Percentiles rank a stretch among this genome's conserved stretches.
These are phyloP conservation scores for Carex pumila DNA, from an alignment of 176 grass and related monocot genomes.

Conservation along the genomic window DNA sequence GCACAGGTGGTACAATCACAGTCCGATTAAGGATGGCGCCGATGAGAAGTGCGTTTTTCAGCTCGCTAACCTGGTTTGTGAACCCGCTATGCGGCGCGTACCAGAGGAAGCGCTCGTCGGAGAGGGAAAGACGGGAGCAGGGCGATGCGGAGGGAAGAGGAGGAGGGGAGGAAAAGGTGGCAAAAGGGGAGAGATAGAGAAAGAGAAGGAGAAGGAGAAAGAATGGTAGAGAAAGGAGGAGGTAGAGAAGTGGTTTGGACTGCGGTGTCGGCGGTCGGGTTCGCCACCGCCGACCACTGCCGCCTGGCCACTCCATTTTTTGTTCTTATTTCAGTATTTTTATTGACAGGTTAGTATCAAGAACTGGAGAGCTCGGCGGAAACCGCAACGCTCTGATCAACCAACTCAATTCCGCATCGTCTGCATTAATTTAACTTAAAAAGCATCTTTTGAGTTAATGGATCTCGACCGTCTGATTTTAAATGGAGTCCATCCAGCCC, in stretches of 20 bases:
- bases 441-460: too few species aligned
- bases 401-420: too few species aligned
- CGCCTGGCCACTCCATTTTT: slow-evolving; percentile 39
- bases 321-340: neutral
- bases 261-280: slow-evolving; percentile 45
- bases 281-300: slow-evolving; percentile 54
- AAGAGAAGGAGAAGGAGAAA: slow-evolving; percentile 32
- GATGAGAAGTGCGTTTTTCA: slow-evolving; percentile 64
- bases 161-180: slow-evolving; percentile 26
- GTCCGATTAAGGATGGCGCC: slow-evolving; percentile 83
- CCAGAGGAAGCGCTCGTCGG: slow-evolving; percentile 70
- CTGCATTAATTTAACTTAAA: too few species aligned
- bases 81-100: slow-evolving; percentile 95
- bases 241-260: slow-evolving; percentile 24
- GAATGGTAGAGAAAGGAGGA: slow-evolving; percentile 39
- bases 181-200: slow-evolving; percentile 30
- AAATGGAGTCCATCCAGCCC: too few species aligned
- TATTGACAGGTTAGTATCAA: neutral
- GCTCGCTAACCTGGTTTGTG: slow-evolving; percentile 85
- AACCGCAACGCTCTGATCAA: neutral
- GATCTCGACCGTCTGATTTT: too few species aligned
- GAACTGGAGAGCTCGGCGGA: neutral
- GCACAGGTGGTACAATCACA: slow-evolving; percentile 73
- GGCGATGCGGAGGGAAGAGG: slow-evolving; percentile 1
- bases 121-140: slow-evolving; percentile 12